These are phyloP conservation scores for Teratosphaeria gauchensis DNA, from an alignment of 2,329 filamentous ascomycete species.

Conservation along the genomic window DNA sequence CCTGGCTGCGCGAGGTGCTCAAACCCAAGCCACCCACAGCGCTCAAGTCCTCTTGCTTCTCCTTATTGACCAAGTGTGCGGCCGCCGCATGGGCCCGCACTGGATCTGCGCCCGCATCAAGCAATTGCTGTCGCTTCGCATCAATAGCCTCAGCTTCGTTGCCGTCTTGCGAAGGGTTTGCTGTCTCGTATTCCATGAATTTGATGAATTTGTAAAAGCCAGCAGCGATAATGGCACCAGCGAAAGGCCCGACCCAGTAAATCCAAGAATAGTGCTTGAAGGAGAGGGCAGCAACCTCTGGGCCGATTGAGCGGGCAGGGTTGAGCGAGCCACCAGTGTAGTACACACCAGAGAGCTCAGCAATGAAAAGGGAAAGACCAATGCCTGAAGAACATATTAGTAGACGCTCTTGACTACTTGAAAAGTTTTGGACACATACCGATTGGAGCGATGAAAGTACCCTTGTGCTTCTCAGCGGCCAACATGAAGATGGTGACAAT, in stretches of 20 bases:
- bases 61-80: not conserved
- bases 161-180: constrained; percentile 13
- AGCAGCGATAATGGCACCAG: constrained; percentile 14
- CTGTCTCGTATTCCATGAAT: constrained; percentile 21
- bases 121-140: not conserved
- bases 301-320: constrained; percentile 27
- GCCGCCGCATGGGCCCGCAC: not conserved
- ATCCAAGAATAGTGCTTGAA: not conserved
- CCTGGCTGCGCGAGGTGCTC: not conserved
- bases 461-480: constrained; percentile 25
- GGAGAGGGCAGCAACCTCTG: constrained; percentile 13
- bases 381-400: constrained; percentile 36
- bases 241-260: constrained; percentile 19
- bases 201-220: constrained; percentile 24
- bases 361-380: constrained; percentile 59
- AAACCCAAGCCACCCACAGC: not conserved
- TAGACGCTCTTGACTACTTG: not conserved
- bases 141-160: not conserved
- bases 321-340: constrained; percentile 27
- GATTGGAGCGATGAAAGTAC: constrained; percentile 51
- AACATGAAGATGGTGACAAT: constrained; percentile 28
- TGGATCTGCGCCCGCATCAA: not conserved
- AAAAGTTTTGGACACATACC: constrained; percentile 17
- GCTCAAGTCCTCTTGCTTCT: not conserved
- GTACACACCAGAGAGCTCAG: constrained; percentile 10